These are phyloP conservation scores for Musa troglodytarum DNA, from an alignment of 176 grass and related monocot genomes.

Conservation along the genomic window DNA sequence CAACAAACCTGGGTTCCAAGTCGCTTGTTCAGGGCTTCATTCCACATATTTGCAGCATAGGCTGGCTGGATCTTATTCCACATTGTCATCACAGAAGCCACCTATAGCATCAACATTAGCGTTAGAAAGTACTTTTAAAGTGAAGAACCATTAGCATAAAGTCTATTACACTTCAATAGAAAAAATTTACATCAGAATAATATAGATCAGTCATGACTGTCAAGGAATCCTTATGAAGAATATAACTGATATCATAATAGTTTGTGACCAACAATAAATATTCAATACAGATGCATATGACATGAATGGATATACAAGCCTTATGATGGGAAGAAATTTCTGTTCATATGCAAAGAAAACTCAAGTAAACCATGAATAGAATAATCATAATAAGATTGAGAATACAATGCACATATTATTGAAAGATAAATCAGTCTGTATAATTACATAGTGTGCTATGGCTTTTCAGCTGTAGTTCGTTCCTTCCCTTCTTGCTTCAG, in stretches of 20 bases:
- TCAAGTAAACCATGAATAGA: neutral
- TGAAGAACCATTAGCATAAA: neutral
- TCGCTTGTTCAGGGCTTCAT: slow-evolving; percentile 93
- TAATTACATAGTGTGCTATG: no score
- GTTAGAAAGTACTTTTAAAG: slow-evolving; percentile 7
- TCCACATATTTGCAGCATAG: slow-evolving; percentile 81
- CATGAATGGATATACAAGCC: neutral
- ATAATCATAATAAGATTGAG: neutral
- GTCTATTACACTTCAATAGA: neutral
- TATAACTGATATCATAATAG: neutral
- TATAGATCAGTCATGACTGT: neutral
- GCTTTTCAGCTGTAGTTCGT: no score
- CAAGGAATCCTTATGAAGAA: neutral
- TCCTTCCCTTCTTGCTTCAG: no score
- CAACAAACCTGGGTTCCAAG: slow-evolving; percentile 80
- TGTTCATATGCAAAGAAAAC: neutral
- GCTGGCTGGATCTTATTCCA: slow-evolving; percentile 89
- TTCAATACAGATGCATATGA: neutral
- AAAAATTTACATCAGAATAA: neutral
- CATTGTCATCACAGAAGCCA: slow-evolving; percentile 95
- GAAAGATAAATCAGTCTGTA: neutral
- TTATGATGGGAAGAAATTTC: neutral
- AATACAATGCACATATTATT: neutral
- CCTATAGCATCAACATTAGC: slow-evolving; percentile 38
- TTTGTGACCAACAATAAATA: neutral